A percentile compares a stretch with the other conserved stretches of the same genome.
phyloP scores from a whole-genome alignment of 129 eudicot species.

The Smallanthus sonchifolius region DNA sequence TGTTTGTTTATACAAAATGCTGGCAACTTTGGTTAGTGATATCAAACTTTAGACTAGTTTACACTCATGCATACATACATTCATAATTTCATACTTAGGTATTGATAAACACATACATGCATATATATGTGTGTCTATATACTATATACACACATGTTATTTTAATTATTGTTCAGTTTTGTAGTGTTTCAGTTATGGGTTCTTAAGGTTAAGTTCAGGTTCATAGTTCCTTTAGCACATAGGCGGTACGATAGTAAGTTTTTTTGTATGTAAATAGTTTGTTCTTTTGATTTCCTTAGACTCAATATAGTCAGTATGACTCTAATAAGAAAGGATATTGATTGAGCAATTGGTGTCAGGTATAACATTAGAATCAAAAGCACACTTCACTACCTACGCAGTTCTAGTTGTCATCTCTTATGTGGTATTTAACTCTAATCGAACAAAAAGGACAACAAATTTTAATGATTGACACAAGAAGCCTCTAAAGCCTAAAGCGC shows the following conservation, averaged over 20 bases:
- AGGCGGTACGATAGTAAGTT: conserved; percentile 7
- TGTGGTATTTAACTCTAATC: not conserved
- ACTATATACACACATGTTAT: not conserved
- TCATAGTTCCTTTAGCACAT: not conserved
- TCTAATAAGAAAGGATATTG: not conserved
- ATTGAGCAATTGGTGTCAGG: not conserved
- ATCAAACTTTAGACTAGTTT: not conserved
- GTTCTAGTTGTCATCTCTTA: not conserved
- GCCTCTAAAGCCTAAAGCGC: not conserved
- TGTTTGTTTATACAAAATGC: conserved; percentile 6
- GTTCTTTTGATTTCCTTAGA: not conserved
- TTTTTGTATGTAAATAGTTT: not conserved
- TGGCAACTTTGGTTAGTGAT: not conserved
- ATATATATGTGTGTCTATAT: not conserved
- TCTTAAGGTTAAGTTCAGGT: not conserved
- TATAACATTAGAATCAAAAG: conserved; percentile 4
- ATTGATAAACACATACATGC: not conserved
- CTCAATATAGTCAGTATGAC: not conserved
- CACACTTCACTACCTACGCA: not conserved
- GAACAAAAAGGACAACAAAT: not conserved
- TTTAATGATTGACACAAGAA: not conserved
- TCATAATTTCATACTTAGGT: not conserved
- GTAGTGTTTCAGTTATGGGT: not conserved
- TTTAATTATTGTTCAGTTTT: not conserved
- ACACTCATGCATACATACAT: not conserved